phyloP scores from a whole-genome alignment of 768 basidiomycete species.

The Mycena amicta region DNA sequence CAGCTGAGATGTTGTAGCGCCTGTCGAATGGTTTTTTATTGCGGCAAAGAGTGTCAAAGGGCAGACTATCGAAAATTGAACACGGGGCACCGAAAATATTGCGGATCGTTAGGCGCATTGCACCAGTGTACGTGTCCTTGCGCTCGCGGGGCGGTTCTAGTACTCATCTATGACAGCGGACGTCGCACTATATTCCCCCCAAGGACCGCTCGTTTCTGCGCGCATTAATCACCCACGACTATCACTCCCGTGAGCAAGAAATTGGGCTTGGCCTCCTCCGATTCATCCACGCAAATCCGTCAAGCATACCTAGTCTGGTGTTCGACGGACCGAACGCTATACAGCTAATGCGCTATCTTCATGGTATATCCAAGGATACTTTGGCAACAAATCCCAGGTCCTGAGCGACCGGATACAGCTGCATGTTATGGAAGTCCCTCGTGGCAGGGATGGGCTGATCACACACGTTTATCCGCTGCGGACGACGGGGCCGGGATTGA shows the following conservation, averaged over 20 bases:
- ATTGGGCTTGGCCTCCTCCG: background rate
- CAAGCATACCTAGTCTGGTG: background rate
- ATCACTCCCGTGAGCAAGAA: background rate
- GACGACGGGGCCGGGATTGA: background rate
- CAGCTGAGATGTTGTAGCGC: background rate
- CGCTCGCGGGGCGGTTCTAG: too few relatives aligned
- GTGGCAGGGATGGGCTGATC: background rate
- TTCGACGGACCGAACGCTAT: background rate
- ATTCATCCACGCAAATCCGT: background rate
- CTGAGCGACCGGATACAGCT: background rate
- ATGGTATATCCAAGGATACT: too few relatives aligned
- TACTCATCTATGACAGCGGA: background rate
- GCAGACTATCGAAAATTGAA: background rate
- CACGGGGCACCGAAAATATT: background rate
- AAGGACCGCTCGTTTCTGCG: background rate
- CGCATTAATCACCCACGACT: background rate
- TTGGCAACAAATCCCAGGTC: background rate
- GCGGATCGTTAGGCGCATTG: background rate
- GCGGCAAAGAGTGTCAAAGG: background rate
- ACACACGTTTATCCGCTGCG: background rate
- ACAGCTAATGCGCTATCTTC: too few relatives aligned
- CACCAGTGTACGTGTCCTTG: background rate
- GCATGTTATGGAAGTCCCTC: background rate
- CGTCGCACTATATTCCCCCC: background rate
- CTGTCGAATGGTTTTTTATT: background rate